Evolutionary conservation across 2,329 filamentous ascomycete genomes (phyloP).

Genomic region (Trichoderma koningii): DNA sequence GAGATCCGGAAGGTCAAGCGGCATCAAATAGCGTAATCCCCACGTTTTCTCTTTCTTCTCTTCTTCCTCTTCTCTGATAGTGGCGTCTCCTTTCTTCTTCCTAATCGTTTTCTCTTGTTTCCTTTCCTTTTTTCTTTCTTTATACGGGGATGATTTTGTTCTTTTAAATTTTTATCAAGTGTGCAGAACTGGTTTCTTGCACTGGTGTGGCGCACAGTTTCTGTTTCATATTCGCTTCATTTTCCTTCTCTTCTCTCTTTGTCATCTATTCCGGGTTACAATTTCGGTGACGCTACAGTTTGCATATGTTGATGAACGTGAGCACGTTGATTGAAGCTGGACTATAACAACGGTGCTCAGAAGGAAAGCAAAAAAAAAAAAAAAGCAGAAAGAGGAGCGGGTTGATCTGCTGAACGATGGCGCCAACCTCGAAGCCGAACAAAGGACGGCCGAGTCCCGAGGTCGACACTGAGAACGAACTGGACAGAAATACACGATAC

Average conservation of each 20-base stretch:
- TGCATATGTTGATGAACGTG: not conserved
- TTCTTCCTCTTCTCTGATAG: constrained; percentile 26
- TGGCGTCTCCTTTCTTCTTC: constrained; percentile 25
- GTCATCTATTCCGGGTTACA: not conserved
- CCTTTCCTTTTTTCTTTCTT: not conserved
- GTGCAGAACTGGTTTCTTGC: constrained; percentile 18
- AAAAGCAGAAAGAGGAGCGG: not conserved
- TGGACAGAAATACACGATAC: not conserved
- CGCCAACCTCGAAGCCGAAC: constrained; percentile 8
- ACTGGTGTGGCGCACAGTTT: not conserved
- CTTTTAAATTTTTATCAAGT: not conserved
- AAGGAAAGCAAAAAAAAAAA: not conserved
- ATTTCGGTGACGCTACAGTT: not conserved
- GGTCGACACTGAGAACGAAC: not conserved
- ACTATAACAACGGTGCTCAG: not conserved
- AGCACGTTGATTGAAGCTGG: constrained; percentile 8
- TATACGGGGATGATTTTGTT: not conserved
- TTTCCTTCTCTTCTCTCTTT: not conserved
- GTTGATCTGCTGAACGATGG: constrained; percentile 3
- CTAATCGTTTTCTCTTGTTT: not conserved
- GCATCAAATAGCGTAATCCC: constrained; percentile 8
- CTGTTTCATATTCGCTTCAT: not conserved
- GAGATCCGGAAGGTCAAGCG: constrained; percentile 21
- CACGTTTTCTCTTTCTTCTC: constrained; percentile 30
- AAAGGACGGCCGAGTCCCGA: not conserved